Conservation (phyloP, 2,329 filamentous ascomycete species). For the Cercospora sp. region DNA sequence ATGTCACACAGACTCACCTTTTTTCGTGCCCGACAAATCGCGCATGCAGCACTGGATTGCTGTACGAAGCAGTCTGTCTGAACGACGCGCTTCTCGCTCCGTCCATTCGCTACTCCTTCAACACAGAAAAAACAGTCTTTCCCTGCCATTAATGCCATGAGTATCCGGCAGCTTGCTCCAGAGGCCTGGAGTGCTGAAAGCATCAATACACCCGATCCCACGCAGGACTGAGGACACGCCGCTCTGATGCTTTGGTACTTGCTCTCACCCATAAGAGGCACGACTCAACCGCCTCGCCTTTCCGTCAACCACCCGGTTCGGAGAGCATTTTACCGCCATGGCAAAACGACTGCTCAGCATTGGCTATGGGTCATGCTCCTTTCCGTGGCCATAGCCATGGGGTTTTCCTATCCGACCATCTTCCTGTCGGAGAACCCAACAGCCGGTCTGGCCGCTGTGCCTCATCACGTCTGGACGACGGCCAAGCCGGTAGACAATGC, state of each 20-base stretch:
- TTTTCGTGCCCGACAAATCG: neutral
- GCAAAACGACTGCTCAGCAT: slow-evolving; percentile 69
- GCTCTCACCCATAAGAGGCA: slow-evolving; percentile 74
- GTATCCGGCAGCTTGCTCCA: slow-evolving; percentile 1
- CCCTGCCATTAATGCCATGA: neutral
- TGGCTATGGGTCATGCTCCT: slow-evolving; percentile 72
- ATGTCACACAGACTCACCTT: neutral
- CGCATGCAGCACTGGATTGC: neutral
- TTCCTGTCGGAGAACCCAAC: slow-evolving; percentile 73
- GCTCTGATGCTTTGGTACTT: slow-evolving; percentile 49
- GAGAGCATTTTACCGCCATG: slow-evolving; percentile 66
- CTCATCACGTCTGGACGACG: slow-evolving; percentile 75
- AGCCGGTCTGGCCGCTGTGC: slow-evolving; percentile 69
- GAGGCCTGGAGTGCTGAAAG: neutral
- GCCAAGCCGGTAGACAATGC: slow-evolving; percentile 38
- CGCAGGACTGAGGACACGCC: neutral
- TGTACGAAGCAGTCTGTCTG: neutral
- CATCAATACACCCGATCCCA: neutral
- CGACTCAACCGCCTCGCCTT: slow-evolving; percentile 70
- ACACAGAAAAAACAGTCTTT: neutral
- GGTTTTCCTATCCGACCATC: slow-evolving; percentile 72
- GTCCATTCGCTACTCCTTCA: neutral
- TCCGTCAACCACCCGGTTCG: slow-evolving; percentile 66
- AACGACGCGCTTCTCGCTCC: neutral
- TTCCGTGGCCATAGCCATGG: slow-evolving; percentile 69